Percentiles rank a stretch among this genome's conserved stretches.
phyloP scores from a whole-genome alignment of 495 filamentous ascomycete species.

The Aspergillus kassunensis region DNA sequence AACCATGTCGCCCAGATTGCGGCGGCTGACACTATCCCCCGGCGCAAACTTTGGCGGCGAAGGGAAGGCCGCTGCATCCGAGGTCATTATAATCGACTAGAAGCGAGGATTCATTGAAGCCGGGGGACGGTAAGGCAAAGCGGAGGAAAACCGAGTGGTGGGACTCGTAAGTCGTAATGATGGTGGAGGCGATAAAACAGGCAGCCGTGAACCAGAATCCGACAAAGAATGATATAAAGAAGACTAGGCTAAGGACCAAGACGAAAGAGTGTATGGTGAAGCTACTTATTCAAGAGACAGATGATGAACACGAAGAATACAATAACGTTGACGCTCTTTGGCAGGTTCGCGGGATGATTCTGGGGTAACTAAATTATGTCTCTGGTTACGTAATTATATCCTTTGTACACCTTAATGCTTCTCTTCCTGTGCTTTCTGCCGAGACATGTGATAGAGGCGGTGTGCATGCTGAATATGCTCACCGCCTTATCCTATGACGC shows the following conservation, averaged over 20 bases:
- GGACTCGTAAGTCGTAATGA: background rate
- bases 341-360: conserved; percentile 13
- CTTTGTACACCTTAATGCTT: background rate
- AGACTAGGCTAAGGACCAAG: background rate
- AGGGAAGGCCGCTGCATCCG: conserved; percentile 42
- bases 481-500: conserved; percentile 15
- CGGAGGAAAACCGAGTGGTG: background rate
- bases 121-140: conserved; percentile 3
- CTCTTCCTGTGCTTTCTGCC: background rate
- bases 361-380: conserved; percentile 9
- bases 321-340: background rate
- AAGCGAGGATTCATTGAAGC: conserved; percentile 18
- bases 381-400: background rate
- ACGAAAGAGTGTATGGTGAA: background rate
- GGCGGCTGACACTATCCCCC: conserved; percentile 28
- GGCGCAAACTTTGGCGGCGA: conserved; percentile 35
- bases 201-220: conserved; percentile 1
- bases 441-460: background rate
- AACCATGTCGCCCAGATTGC: conserved; percentile 30
- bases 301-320: background rate
- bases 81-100: conserved; percentile 36
- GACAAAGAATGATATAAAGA: background rate
- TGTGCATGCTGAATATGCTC: background rate
- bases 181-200: conserved; percentile 1
- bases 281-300: background rate